Conservation (phyloP, 177 flowering plant genomes). For the Telopea speciosissima region DNA sequence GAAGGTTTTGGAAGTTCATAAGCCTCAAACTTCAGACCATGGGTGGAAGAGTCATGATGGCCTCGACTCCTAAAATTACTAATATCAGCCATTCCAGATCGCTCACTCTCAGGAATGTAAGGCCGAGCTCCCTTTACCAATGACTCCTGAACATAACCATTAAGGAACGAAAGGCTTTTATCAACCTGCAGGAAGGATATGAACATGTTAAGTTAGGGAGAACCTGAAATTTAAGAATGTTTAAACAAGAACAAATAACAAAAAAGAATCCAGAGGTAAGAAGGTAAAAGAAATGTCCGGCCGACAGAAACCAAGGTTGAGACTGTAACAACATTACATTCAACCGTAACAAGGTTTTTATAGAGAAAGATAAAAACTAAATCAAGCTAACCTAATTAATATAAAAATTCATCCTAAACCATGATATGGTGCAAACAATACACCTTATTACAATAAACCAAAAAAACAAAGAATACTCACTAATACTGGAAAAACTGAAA, state of each 20-base stretch:
- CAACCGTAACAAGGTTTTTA: no score
- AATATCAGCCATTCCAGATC: constrained; percentile 45
- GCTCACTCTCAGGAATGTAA: constrained; percentile 75
- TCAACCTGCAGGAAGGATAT: constrained; percentile 56
- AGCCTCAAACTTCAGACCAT: constrained; percentile 92
- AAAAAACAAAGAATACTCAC: no score
- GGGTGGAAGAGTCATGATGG: constrained; percentile 52
- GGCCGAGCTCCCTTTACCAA: constrained; percentile 81
- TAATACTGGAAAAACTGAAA: no score
- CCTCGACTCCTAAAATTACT: constrained; percentile 46
- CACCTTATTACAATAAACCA: no score
- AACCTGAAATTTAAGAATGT: not conserved
- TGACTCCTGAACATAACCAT: constrained; percentile 58
- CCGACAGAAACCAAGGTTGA: no score
- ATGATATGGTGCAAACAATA: no score
- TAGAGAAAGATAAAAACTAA: no score
- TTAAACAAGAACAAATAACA: not conserved
- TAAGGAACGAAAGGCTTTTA: constrained; percentile 60
- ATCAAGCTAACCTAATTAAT: no score
- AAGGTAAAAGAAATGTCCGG: not conserved
- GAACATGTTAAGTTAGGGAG: not conserved
- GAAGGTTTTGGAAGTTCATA: constrained; percentile 85
- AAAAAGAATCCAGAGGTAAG: not conserved
- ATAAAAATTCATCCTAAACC: no score
- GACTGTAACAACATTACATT: no score